phyloP scores from a whole-genome alignment of 257 asterid species.

The Solanum chaucha region DNA sequence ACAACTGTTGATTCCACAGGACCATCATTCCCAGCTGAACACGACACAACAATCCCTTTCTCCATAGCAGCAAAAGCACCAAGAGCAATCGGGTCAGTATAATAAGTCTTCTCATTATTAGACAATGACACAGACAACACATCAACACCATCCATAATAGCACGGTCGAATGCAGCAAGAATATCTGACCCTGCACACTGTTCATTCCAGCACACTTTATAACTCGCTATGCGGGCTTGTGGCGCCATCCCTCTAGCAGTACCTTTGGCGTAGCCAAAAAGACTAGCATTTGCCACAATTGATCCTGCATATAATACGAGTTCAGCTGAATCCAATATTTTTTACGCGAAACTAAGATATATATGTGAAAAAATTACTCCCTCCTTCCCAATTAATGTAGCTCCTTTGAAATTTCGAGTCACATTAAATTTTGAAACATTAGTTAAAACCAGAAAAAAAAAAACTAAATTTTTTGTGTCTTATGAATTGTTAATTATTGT shows the following conservation, averaged over 20 bases:
- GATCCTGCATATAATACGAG: slow-evolving; percentile 10
- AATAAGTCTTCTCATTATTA: slow-evolving; percentile 29
- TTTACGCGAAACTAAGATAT: neutral
- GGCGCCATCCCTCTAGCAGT: slow-evolving; percentile 39
- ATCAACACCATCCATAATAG: slow-evolving; percentile 34
- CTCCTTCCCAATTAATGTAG: neutral
- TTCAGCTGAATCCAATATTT: neutral
- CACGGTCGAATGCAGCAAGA: slow-evolving; percentile 35
- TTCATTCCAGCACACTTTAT: slow-evolving; percentile 30
- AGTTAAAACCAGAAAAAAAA: neutral
- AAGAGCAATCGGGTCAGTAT: slow-evolving; percentile 28
- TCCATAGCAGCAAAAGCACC: slow-evolving; percentile 35
- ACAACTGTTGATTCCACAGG: slow-evolving; percentile 22
- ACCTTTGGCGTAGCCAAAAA: slow-evolving; percentile 34
- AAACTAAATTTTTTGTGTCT: neutral
- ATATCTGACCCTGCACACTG: slow-evolving; percentile 32
- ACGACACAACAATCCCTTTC: slow-evolving; percentile 33
- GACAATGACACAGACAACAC: slow-evolving; percentile 29
- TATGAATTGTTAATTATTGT: too few species aligned
- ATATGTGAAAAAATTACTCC: neutral
- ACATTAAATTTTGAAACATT: neutral
- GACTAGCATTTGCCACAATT: slow-evolving; percentile 29
- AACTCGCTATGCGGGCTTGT: slow-evolving; percentile 32
- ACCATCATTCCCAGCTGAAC: slow-evolving; percentile 44
- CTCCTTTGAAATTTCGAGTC: neutral